Percentiles rank a stretch among this genome's conserved stretches.
Evolutionary conservation across 306 rosid species (phyloP).

Genomic region (Vigna unguiculata): DNA sequence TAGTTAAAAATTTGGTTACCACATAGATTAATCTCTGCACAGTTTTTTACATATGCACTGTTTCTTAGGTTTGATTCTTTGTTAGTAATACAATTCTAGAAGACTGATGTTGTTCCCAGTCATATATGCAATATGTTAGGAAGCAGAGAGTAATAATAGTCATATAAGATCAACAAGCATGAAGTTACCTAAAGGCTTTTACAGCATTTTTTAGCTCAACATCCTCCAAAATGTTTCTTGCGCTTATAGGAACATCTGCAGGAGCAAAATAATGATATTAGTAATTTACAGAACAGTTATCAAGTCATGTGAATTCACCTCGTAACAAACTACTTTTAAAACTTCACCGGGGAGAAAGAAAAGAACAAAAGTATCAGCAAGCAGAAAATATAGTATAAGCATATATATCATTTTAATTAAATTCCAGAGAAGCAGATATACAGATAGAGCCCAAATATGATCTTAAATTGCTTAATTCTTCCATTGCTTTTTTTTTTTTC

Average conservation of each 20-base stretch:
- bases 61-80: too few relatives aligned
- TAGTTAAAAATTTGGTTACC: too few relatives aligned
- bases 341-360: constrained; percentile 14
- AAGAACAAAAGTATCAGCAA: constrained; percentile 13
- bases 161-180: constrained; percentile 13
- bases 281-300: constrained; percentile 7
- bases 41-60: too few relatives aligned
- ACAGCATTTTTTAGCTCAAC: constrained; percentile 88
- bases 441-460: background rate
- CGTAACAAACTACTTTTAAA: constrained; percentile 16
- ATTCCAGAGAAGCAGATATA: constrained; percentile 1
- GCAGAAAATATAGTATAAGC: background rate
- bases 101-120: background rate
- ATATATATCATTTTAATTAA: constrained; percentile 3
- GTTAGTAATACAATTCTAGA: background rate
- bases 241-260: constrained; percentile 85
- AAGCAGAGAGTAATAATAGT: constrained; percentile 8
- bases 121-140: constrained; percentile 8
- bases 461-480: background rate
- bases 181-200: constrained; percentile 77
- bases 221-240: constrained; percentile 88
- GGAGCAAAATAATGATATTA: constrained; percentile 28
- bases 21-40: too few relatives aligned
- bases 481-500: too few relatives aligned
- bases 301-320: background rate